Conservation (phyloP, 345 rosid genomes). For the Ceriops zippeliana region DNA sequence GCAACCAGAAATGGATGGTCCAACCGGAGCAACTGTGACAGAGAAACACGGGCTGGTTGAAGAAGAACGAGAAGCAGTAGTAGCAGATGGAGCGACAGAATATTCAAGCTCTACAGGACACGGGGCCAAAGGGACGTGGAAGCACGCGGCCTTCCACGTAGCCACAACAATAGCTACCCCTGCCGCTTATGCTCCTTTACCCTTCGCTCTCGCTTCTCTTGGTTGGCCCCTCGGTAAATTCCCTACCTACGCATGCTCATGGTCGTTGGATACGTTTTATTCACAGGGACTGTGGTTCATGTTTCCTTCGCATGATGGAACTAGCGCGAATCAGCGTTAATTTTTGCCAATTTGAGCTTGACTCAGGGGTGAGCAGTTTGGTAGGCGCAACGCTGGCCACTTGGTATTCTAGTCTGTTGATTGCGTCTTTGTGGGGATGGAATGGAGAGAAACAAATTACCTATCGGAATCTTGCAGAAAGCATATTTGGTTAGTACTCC, state of each 20-base stretch:
- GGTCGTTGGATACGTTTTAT: background rate
- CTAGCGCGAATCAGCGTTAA: background rate
- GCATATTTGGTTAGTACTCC: constrained; percentile 43
- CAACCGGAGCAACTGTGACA: background rate
- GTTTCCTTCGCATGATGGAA: background rate
- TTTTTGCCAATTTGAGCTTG: background rate
- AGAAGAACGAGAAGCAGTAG: constrained; percentile 2
- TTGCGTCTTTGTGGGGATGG: constrained; percentile 53
- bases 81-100: background rate
- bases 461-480: constrained; percentile 43
- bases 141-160: constrained; percentile 53
- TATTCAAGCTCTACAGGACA: background rate
- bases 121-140: constrained; percentile 49
- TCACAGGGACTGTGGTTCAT: background rate
- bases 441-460: constrained; percentile 48
- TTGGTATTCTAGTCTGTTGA: constrained; percentile 44
- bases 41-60: background rate
- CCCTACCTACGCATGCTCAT: background rate
- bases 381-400: constrained; percentile 48
- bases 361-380: constrained; percentile 45
- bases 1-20: background rate
- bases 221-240: constrained; percentile 48
- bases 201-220: constrained; percentile 56
- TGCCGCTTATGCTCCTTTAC: constrained; percentile 55
- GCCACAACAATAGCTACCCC: constrained; percentile 58